Base-by-base conservation (phyloP, 2,329 filamentous ascomycete genomes). In the Hymenotorrendiella dingleyae region DNA sequence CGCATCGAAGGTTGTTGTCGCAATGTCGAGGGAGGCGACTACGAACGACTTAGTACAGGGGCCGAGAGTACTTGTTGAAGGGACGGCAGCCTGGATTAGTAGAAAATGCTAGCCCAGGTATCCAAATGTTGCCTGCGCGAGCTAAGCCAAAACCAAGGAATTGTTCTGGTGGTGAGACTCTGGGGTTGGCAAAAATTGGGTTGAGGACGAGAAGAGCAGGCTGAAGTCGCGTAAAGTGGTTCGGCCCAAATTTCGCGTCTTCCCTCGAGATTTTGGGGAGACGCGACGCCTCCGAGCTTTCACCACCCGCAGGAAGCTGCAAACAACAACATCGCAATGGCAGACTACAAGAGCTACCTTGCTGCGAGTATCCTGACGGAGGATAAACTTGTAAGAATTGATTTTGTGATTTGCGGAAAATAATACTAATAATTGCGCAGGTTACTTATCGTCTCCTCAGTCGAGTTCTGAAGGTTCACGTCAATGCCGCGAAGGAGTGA, bases 401-500 rank as follows among this genome's bases (percentile, higher is more conserved):
- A 14, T 10, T 14, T 12, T 10, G 14, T 30, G 14, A 7, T 14
- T 26, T 21, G 9, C 14, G 11, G 10, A n/a, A 29, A n/a, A 39
- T 20, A 29, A 12, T 10, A 7, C 16, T 27, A 30, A 20, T 12
- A 17, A 14, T 12, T 2, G 6, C 12, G 10, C 57, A 94, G 89
- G 74, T 95, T 57, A 94, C 86, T 38, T 97, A 96, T 69, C 83
- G 89, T 38, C 71, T 84, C 36, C 68, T 98, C 48, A 93, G 89
- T 64, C 78, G 91, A 57, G 84, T 82, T 28, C 67, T 96, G 41
- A 84, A 88, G 57, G 75, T 95, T 33, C 85, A 96, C 62, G 83
- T 86, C 62, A 93, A 94, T 60, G 71, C 76, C 32, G 93, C 93
- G 10, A 98, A 98, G 66, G 82, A 90, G 90, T 94, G 68, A 46